Evolutionary conservation across 2,329 filamentous ascomycete species (phyloP).

Genomic region (Clarireedia hainanense): DNA sequence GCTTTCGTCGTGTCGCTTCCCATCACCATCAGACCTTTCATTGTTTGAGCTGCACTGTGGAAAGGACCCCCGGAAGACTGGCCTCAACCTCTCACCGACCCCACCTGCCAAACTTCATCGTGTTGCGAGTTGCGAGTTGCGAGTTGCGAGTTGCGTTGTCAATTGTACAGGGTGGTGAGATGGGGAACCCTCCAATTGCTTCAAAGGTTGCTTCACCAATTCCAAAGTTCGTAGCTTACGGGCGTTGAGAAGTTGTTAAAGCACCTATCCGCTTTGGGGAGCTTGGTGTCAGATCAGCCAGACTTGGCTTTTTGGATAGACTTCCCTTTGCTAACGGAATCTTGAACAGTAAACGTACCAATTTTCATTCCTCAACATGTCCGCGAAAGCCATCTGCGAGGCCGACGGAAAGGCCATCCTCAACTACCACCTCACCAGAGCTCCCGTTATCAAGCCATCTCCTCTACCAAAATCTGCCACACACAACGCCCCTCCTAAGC

Average conservation of each 20-base stretch:
- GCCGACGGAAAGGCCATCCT: constrained; percentile 99
- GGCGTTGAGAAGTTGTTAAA: neutral
- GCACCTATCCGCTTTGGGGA: neutral
- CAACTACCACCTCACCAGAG: constrained; percentile 99
- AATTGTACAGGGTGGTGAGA: neutral
- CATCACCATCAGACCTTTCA: neutral
- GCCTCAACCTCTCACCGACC: neutral
- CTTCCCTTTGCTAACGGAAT: neutral
- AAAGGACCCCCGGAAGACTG: neutral
- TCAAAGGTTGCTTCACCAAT: neutral
- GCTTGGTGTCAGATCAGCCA: neutral
- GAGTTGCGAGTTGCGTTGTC: neutral
- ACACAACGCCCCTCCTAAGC: constrained; percentile 87
- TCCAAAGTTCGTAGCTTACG: neutral
- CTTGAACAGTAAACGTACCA: constrained; percentile 10
- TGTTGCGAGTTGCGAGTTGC: too few relatives aligned
- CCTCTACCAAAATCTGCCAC: constrained; percentile 75
- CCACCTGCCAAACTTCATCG: neutral
- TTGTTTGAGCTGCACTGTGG: neutral
- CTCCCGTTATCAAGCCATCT: constrained; percentile 94
- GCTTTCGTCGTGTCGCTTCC: neutral
- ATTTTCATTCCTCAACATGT: constrained; percentile 51
- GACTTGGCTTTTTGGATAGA: neutral
- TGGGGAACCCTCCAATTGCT: neutral
- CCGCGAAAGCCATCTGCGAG: constrained; percentile 95